Conservation (phyloP, 495 filamentous ascomycete species). For the Hypoxylon lenormandii region DNA sequence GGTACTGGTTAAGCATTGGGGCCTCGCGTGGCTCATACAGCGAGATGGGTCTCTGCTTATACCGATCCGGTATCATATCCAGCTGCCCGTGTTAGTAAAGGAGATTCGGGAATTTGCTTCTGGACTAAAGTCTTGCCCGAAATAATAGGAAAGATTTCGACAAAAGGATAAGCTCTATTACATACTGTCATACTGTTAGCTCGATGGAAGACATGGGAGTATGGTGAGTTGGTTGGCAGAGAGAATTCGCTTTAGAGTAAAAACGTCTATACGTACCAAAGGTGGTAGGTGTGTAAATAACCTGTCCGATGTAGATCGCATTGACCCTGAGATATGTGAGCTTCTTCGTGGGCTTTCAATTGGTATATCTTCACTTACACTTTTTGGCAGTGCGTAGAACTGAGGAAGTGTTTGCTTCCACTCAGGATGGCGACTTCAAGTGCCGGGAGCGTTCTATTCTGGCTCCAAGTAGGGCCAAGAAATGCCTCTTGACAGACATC, state of each 20-base stretch:
- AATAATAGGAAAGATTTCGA: neutral
- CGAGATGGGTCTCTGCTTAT: conserved; percentile 77
- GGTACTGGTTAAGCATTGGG: conserved; percentile 78
- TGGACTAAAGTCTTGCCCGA: neutral
- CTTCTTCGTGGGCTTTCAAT: neutral
- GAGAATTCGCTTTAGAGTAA: neutral
- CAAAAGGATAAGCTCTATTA: neutral
- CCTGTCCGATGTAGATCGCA: conserved; percentile 73
- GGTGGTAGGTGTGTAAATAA: conserved; percentile 76
- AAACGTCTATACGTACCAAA: conserved; percentile 53
- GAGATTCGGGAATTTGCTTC: neutral
- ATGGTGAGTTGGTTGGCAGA: neutral
- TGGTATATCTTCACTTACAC: conserved; percentile 57
- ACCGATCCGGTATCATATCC: conserved; percentile 78
- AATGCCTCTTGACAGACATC: conserved; percentile 65
- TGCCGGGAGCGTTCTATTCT: conserved; percentile 71
- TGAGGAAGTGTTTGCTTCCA: conserved; percentile 74
- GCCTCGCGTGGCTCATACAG: conserved; percentile 75
- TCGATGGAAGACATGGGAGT: neutral
- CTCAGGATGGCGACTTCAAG: conserved; percentile 78
- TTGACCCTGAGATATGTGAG: conserved; percentile 61
- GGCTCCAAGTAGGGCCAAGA: conserved; percentile 60
- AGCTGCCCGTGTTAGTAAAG: conserved; percentile 51
- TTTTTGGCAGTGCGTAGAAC: conserved; percentile 74
- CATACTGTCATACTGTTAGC: conserved; percentile 37